These are phyloP conservation scores for Thielaviopsis punctulata DNA, from an alignment of 2,329 filamentous ascomycete genomes.

Conservation along the genomic window DNA sequence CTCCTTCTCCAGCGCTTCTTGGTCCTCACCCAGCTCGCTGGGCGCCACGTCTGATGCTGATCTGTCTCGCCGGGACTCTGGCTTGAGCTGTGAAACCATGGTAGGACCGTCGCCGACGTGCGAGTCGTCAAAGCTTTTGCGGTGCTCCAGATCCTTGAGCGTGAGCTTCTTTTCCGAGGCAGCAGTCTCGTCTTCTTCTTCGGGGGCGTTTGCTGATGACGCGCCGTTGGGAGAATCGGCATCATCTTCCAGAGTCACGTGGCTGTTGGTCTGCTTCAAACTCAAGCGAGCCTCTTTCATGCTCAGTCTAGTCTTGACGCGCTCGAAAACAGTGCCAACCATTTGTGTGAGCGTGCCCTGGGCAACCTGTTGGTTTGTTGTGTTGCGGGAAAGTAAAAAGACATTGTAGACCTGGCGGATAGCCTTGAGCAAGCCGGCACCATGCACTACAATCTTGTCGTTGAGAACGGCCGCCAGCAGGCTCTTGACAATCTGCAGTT, in stretches of 20 bases:
- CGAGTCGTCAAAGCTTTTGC: conserved; percentile 53
- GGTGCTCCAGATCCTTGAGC: conserved; percentile 47
- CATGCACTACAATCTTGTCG: conserved; percentile 97
- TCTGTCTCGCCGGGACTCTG: conserved; percentile 23
- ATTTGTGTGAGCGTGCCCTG: conserved; percentile 96
- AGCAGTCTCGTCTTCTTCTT: conserved; percentile 22
- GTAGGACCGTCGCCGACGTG: conserved; percentile 49
- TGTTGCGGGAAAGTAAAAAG: conserved; percentile 86
- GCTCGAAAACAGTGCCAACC: conserved; percentile 94
- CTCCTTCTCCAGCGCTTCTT: conserved; percentile 49
- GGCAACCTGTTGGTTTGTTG: conserved; percentile 88
- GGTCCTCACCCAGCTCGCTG: conserved; percentile 37
- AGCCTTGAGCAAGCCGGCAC: conserved; percentile 85
- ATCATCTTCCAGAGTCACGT: conserved; percentile 26
- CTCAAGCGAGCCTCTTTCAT: conserved; percentile 67
- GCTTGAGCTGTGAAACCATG: conserved; percentile 46
- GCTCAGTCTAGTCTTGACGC: conserved; percentile 71
- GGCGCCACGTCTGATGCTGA: conserved; percentile 38
- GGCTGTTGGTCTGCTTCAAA: conserved; percentile 35
- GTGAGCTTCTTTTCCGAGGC: conserved; percentile 36
- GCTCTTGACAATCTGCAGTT: conserved; percentile 96
- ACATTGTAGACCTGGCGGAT: conserved; percentile 98
- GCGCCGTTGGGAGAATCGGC: conserved; percentile 22
- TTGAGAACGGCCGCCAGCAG: conserved; percentile 88
- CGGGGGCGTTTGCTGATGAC: conserved; percentile 20